A percentile compares a stretch with the other conserved stretches of the same genome.
phyloP scores from a whole-genome alignment of 169 alveolate species.

The Eimeria praecox region DNA sequence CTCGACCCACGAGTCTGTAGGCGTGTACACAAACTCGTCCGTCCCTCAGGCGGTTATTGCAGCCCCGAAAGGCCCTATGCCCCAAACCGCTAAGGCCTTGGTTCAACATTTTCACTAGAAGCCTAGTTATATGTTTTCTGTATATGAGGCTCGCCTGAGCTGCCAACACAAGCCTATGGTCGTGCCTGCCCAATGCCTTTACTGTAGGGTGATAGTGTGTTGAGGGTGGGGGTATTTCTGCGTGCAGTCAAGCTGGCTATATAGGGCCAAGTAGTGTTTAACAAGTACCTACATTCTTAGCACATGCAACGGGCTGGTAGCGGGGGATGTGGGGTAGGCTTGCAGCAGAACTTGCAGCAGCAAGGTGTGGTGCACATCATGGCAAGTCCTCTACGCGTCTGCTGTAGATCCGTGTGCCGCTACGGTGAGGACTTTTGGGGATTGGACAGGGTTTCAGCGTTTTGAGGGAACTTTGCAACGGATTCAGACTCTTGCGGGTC shows the following conservation, averaged over 20 bases:
- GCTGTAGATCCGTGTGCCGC: no score
- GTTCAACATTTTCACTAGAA: not conserved
- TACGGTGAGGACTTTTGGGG: no score
- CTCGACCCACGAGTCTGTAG: not conserved
- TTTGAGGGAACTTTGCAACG: no score
- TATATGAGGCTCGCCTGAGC: not conserved
- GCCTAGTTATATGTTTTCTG: not conserved
- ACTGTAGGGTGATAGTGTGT: not conserved
- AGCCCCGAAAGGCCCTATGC: not conserved
- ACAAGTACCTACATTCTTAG: not conserved
- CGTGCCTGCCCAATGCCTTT: not conserved
- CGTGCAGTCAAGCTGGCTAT: not conserved
- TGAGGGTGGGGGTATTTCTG: not conserved
- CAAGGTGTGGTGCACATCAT: no score
- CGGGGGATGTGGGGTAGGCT: not conserved
- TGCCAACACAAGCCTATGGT: not conserved
- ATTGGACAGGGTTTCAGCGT: no score
- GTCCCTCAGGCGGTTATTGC: not conserved
- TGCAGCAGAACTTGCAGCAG: no score
- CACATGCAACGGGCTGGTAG: not conserved
- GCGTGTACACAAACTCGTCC: not conserved
- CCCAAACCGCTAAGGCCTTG: not conserved
- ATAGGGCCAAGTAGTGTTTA: not conserved
- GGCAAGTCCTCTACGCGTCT: no score
- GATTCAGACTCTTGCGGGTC: no score